A percentile compares a stretch with the other conserved stretches of the same genome.
Evolutionary conservation across 495 filamentous ascomycete genomes (phyloP).

Genomic region (Penicillium roqueforti): DNA sequence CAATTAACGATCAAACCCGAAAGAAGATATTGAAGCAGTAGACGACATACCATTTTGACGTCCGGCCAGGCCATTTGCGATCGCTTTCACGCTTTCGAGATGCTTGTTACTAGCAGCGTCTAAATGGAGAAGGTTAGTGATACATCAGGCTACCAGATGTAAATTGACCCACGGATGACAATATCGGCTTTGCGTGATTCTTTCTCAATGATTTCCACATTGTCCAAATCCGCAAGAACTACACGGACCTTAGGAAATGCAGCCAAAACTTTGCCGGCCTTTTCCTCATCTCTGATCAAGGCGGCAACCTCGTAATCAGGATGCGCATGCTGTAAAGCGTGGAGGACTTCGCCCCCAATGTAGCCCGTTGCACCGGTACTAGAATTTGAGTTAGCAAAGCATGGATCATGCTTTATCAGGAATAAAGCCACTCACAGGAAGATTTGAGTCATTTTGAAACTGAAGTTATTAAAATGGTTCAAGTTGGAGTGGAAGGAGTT

Average conservation of each 20-base stretch:
- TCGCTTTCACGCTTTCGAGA: constrained; percentile 5
- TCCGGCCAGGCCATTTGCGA: constrained; percentile 3
- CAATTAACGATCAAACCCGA: neutral
- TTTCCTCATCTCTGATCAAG: constrained; percentile 38
- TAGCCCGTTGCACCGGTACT: constrained; percentile 59
- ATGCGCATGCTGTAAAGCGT: constrained; percentile 48
- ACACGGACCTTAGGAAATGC: constrained; percentile 43
- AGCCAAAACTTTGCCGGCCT: constrained; percentile 50
- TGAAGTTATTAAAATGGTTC: neutral
- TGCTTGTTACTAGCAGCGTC: constrained; percentile 8
- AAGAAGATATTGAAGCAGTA: neutral
- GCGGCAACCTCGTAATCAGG: constrained; percentile 57
- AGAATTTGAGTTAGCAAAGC: neutral
- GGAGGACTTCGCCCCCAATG: constrained; percentile 62
- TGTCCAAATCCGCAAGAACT: constrained; percentile 44
- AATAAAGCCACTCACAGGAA: neutral
- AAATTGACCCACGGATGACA: constrained; percentile 28
- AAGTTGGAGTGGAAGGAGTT: neutral
- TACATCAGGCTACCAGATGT: neutral
- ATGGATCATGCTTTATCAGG: too few species aligned
- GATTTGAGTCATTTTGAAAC: neutral
- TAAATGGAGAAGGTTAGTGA: neutral
- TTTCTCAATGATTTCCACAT: constrained; percentile 31
- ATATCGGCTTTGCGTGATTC: constrained; percentile 44
- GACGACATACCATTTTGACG: constrained; percentile 1